These are phyloP conservation scores for Penicillium steckii DNA, from an alignment of 495 filamentous ascomycete genomes.

Conservation along the genomic window DNA sequence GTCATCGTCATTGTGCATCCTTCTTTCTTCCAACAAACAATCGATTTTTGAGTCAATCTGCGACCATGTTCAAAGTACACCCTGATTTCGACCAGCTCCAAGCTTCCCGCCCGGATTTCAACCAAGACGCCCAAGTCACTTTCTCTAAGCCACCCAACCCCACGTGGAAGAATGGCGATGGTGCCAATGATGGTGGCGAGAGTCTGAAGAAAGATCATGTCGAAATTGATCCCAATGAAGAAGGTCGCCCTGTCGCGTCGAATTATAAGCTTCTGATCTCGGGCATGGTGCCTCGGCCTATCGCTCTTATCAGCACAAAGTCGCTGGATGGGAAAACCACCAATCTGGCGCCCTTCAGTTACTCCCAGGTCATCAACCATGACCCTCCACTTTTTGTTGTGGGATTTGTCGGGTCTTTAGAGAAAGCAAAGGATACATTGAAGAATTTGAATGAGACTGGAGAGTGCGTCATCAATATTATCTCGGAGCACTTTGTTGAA, in stretches of 20 bases:
- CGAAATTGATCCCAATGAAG: slow-evolving; percentile 77
- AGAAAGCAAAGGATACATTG: slow-evolving; percentile 72
- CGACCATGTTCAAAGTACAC: slow-evolving; percentile 27
- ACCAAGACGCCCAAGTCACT: slow-evolving; percentile 46
- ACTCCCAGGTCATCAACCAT: slow-evolving; percentile 79
- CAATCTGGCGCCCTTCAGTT: slow-evolving; percentile 88
- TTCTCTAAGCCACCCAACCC: slow-evolving; percentile 73
- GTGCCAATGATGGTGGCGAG: slow-evolving; percentile 63
- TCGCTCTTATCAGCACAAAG: slow-evolving; percentile 62
- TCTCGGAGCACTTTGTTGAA: slow-evolving; percentile 81
- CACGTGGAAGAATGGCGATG: slow-evolving; percentile 74
- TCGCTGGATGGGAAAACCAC: slow-evolving; percentile 56
- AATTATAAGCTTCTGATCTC: slow-evolving; percentile 96
- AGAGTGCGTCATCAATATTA: slow-evolving; percentile 84
- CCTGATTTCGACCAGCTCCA: slow-evolving; percentile 78
- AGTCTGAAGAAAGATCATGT: slow-evolving; percentile 61
- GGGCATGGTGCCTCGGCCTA: slow-evolving; percentile 79
- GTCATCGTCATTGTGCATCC: not conserved
- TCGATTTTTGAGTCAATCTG: slow-evolving; percentile 22
- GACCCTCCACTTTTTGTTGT: slow-evolving; percentile 90
- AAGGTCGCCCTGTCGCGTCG: slow-evolving; percentile 61
- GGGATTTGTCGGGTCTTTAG: slow-evolving; percentile 57
- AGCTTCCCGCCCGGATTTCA: slow-evolving; percentile 68
- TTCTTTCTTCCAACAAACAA: not conserved
- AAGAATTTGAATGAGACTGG: slow-evolving; percentile 66